Conservation (phyloP, 2,329 filamentous ascomycete genomes). For the Esteya vermicola region DNA sequence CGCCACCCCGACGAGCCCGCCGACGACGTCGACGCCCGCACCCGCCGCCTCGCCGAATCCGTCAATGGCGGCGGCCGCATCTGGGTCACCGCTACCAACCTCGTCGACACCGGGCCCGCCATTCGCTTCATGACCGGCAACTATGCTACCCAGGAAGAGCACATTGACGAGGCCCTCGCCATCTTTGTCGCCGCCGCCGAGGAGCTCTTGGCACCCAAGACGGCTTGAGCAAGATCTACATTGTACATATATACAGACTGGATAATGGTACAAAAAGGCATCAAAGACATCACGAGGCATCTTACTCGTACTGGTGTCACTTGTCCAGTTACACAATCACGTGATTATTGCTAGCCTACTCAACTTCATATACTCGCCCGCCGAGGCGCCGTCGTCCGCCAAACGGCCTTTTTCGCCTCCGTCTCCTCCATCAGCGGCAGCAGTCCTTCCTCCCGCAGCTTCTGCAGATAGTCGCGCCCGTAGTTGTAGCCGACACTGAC, state of each 20-base stretch:
- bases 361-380: constrained; percentile 53
- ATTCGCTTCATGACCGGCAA: constrained; percentile 73
- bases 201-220: constrained; percentile 23
- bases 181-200: constrained; percentile 53
- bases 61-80: constrained; percentile 65
- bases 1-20: constrained; percentile 15
- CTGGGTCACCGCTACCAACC: constrained; percentile 65
- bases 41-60: constrained; percentile 59
- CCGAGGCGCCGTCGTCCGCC: constrained; percentile 66
- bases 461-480: constrained; percentile 65
- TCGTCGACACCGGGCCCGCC: constrained; percentile 53
- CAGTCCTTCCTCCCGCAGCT: constrained; percentile 64
- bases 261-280: too few species aligned
- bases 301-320: too few species aligned
- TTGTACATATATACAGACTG: too few species aligned
- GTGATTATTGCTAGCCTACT: too few species aligned
- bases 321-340: too few species aligned
- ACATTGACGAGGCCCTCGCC: constrained; percentile 60
- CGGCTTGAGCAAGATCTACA: too few species aligned
- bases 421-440: constrained; percentile 57
- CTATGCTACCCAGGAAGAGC: constrained; percentile 53
- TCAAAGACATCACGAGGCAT: too few species aligned
- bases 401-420: constrained; percentile 61
- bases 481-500: constrained; percentile 79
- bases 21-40: constrained; percentile 36